Percentiles rank a stretch among this genome's conserved stretches.
phyloP scores from a whole-genome alignment of 140 eudicot species.

The Anethum foeniculum region DNA sequence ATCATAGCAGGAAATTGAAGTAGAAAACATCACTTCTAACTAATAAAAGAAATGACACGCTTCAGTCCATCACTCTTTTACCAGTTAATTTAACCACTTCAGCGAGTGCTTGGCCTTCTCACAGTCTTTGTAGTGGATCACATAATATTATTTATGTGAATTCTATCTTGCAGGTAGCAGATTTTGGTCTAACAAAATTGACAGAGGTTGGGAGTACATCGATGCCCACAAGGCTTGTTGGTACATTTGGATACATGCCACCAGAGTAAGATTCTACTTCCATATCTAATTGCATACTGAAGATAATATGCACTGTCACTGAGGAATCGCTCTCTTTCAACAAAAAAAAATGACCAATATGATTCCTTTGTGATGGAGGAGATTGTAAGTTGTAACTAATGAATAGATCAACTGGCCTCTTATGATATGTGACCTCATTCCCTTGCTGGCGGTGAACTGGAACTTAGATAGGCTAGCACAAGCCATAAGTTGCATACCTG shows the following conservation, averaged over 20 bases:
- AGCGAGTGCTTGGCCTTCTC: background rate
- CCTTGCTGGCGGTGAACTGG: background rate
- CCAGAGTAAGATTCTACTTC: constrained; percentile 65
- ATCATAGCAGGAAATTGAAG: background rate
- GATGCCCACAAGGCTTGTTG: constrained; percentile 72
- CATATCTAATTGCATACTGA: constrained; percentile 5
- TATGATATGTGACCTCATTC: background rate
- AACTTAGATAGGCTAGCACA: background rate
- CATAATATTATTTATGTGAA: background rate
- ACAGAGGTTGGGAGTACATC: constrained; percentile 72
- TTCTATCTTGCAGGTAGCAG: constrained; percentile 65
- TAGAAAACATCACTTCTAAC: background rate
- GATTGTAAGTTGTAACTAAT: background rate
- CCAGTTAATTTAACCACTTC: background rate
- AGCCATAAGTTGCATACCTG: background rate
- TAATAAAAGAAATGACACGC: background rate
- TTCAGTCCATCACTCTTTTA: background rate
- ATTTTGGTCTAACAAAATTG: constrained; percentile 77
- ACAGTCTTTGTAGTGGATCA: background rate
- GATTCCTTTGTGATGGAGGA: background rate
- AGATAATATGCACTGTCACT: background rate
- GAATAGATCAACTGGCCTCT: background rate
- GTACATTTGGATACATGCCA: constrained; percentile 99
- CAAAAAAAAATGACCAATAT: background rate
- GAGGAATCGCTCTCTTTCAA: background rate